phyloP scores from a whole-genome alignment of 2,329 filamentous ascomycete genomes.

The Pseudocercospora crystallina region DNA sequence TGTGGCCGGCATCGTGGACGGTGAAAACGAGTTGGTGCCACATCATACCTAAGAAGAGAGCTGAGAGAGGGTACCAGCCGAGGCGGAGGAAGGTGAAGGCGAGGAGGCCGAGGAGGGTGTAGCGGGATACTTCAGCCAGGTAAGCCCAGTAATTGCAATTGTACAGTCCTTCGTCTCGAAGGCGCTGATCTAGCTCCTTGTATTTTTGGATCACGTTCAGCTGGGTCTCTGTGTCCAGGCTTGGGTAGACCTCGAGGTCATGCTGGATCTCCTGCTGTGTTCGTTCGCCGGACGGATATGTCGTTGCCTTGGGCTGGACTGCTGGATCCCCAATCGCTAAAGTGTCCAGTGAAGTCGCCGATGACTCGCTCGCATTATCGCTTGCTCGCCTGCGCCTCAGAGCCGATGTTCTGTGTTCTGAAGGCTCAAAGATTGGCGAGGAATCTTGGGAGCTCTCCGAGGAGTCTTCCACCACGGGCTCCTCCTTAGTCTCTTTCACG shows the following conservation, averaged over 20 bases:
- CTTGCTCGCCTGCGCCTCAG: conserved; percentile 40
- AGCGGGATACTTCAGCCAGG: conserved; percentile 70
- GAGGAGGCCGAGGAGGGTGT: conserved; percentile 63
- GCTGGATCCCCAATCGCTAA: conserved; percentile 43
- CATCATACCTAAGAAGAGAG: conserved; percentile 72
- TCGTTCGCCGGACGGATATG: conserved; percentile 61
- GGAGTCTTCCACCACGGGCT: conserved; percentile 36
- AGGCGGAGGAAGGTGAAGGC: conserved; percentile 52
- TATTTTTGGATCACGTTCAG: conserved; percentile 77
- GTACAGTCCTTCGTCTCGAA: conserved; percentile 75
- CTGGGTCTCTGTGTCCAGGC: conserved; percentile 72
- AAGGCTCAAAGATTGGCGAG: conserved; percentile 59
- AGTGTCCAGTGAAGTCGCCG: conserved; percentile 61
- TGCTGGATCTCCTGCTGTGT: conserved; percentile 74
- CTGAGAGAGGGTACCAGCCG: conserved; percentile 59
- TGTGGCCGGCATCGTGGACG: conserved; percentile 93
- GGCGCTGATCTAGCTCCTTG: conserved; percentile 68
- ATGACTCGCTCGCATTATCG: conserved; percentile 41
- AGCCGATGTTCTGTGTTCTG: conserved; percentile 37
- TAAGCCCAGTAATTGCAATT: conserved; percentile 83
- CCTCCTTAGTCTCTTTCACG: conserved; percentile 25
- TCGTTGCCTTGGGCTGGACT: conserved; percentile 38
- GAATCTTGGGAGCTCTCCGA: conserved; percentile 58
- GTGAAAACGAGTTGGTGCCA: conserved; percentile 96
- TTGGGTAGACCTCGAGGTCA: conserved; percentile 78